phyloP scores from a whole-genome alignment of 2,329 filamentous ascomycete genomes.

The Alternaria atra region DNA sequence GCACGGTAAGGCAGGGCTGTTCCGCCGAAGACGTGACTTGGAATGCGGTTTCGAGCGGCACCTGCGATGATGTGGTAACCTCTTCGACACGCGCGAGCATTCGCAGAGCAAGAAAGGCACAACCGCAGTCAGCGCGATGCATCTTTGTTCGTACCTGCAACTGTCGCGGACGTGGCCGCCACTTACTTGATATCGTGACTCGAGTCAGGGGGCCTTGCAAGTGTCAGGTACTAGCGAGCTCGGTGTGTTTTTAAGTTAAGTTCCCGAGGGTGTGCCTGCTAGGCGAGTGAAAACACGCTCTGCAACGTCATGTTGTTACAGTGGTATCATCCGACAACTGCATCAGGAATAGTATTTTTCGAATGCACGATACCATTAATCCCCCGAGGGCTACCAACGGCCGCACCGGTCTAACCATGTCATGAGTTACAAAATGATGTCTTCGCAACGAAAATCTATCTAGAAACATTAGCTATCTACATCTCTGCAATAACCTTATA shows the following conservation, averaged over 20 bases:
- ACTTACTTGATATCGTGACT: neutral
- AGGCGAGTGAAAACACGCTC: neutral
- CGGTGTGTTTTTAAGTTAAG: constrained; percentile 5
- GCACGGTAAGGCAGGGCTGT: constrained; percentile 10
- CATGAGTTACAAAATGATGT: neutral
- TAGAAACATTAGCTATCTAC: neutral
- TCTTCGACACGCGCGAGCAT: constrained; percentile 17
- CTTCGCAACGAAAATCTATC: neutral
- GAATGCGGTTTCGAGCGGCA: constrained; percentile 19
- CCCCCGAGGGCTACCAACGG: neutral
- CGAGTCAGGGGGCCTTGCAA: neutral
- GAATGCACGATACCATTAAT: constrained; percentile 7
- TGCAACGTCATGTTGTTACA: neutral
- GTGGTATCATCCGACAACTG: neutral
- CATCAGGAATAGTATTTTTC: neutral
- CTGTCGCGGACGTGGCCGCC: neutral
- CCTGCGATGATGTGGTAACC: constrained; percentile 15
- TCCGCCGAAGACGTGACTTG: constrained; percentile 12
- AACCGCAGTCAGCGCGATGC: constrained; percentile 14
- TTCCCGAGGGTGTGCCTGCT: neutral
- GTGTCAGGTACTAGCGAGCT: neutral
- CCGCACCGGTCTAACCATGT: neutral
- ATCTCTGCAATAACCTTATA: neutral
- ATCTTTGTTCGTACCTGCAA: neutral
- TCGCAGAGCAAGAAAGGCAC: constrained; percentile 13